phyloP scores from a whole-genome alignment of 2,329 filamentous ascomycete species.

The Fusarium beomiforme region DNA sequence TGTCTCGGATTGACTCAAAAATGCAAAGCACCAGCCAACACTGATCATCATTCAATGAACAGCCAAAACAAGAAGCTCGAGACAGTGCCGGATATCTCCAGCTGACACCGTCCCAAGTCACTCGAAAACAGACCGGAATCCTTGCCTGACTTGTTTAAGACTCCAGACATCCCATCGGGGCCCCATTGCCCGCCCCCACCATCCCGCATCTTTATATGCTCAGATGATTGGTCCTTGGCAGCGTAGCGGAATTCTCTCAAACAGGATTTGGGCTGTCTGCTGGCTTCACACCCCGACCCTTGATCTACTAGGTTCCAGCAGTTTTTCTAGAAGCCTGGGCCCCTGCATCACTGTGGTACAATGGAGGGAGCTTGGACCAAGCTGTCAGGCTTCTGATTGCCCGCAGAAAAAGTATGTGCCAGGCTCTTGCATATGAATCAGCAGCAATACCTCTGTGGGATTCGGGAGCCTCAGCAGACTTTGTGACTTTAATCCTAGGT shows the following conservation, averaged over 20 bases:
- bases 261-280: constrained; percentile 34
- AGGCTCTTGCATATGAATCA: constrained; percentile 23
- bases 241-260: constrained; percentile 27
- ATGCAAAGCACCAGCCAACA: constrained; percentile 4
- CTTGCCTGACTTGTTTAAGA: constrained; percentile 34
- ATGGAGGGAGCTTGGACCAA: constrained; percentile 42
- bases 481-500: background rate
- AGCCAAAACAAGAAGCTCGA: constrained; percentile 19
- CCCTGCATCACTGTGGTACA: constrained; percentile 39
- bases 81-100: constrained; percentile 25
- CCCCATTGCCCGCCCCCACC: constrained; percentile 37
- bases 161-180: constrained; percentile 37
- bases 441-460: background rate
- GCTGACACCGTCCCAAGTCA: constrained; percentile 46
- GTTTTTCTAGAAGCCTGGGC: constrained; percentile 45
- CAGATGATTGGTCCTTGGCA: constrained; percentile 34
- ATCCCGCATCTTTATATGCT: constrained; percentile 36
- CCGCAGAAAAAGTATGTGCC: constrained; percentile 26
- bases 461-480: background rate
- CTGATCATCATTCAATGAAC: constrained; percentile 6
- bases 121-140: constrained; percentile 50
- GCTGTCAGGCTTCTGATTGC: constrained; percentile 25
- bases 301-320: constrained; percentile 37
- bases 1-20: constrained; percentile 12
- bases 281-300: constrained; percentile 30